These are phyloP conservation scores for Colletotrichum lentis DNA, from an alignment of 2,329 filamentous ascomycete species.

Conservation along the genomic window DNA sequence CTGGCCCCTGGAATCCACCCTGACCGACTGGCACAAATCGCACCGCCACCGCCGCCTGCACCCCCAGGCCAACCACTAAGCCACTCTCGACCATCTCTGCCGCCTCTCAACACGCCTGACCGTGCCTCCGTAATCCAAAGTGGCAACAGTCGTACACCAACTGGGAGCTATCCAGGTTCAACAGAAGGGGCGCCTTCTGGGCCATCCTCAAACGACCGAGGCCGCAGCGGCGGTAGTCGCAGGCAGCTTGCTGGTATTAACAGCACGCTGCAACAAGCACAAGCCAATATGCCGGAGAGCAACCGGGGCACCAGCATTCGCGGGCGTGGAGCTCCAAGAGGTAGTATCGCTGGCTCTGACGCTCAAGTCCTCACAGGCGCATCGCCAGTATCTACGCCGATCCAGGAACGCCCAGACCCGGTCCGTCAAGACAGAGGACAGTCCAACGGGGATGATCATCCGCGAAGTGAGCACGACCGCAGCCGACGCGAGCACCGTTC, in stretches of 20 bases:
- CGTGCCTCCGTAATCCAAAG: constrained; percentile 37
- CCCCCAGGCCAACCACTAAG: constrained; percentile 43
- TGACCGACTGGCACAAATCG: constrained; percentile 60
- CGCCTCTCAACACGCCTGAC: constrained; percentile 46
- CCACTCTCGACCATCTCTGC: constrained; percentile 45
- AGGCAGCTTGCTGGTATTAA: constrained; percentile 69
- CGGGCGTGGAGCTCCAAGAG: constrained; percentile 49
- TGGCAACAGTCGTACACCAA: constrained; percentile 25
- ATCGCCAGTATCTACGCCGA: constrained; percentile 59
- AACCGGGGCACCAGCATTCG: constrained; percentile 49
- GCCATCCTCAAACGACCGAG: constrained; percentile 46
- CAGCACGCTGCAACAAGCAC: constrained; percentile 63
- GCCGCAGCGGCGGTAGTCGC: constrained; percentile 47
- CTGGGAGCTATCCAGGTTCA: constrained; percentile 27
- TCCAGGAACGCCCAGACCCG: constrained; percentile 59
- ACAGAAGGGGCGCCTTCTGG: constrained; percentile 39
- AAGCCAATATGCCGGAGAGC: constrained; percentile 51
- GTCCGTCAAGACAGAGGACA: constrained; percentile 49
- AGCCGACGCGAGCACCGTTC: constrained; percentile 55
- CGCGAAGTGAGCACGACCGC: constrained; percentile 54
- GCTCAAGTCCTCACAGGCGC: constrained; percentile 65
- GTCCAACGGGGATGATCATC: constrained; percentile 50
- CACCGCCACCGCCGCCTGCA: constrained; percentile 48
- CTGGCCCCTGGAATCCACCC: constrained; percentile 55
- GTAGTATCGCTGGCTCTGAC: constrained; percentile 61